phyloP scores from a whole-genome alignment of 768 basidiomycete species.

The Lentinula lateritia region DNA sequence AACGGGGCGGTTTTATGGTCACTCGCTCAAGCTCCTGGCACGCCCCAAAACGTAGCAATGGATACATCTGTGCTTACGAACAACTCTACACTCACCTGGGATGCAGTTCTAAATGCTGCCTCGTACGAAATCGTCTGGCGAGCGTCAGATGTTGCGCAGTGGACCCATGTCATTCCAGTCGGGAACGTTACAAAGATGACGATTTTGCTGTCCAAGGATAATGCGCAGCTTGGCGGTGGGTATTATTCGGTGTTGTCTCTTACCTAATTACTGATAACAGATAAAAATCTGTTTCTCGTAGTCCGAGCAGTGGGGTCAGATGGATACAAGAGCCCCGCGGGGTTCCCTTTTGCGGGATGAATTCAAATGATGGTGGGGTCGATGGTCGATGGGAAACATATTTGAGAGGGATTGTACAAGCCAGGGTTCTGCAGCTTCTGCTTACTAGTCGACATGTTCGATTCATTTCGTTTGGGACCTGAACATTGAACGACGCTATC shows the following conservation, averaged over 20 bases:
- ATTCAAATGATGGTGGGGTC: neutral
- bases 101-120: constrained; percentile 32
- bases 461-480: too few relatives aligned
- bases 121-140: constrained; percentile 51
- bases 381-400: too few relatives aligned
- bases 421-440: too few relatives aligned
- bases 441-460: too few relatives aligned
- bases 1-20: constrained; percentile 51
- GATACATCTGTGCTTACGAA: constrained; percentile 45
- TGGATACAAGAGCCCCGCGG: constrained; percentile 47
- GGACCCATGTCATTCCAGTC: constrained; percentile 46
- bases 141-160: constrained; percentile 38
- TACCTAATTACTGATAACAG: too few relatives aligned
- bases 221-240: constrained; percentile 41
- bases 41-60: constrained; percentile 41
- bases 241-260: neutral
- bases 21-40: constrained; percentile 49
- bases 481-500: too few relatives aligned
- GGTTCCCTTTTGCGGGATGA: constrained; percentile 22
- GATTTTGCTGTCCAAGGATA: constrained; percentile 43
- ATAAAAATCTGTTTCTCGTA: neutral
- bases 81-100: constrained; percentile 49
- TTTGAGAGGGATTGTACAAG: neutral
- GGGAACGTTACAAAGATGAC: constrained; percentile 36
- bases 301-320: constrained; percentile 44